Percentiles rank a stretch among this genome's conserved stretches.
Evolutionary conservation across 257 asterid species (phyloP).

Genomic region (Lycium ferocissimum): DNA sequence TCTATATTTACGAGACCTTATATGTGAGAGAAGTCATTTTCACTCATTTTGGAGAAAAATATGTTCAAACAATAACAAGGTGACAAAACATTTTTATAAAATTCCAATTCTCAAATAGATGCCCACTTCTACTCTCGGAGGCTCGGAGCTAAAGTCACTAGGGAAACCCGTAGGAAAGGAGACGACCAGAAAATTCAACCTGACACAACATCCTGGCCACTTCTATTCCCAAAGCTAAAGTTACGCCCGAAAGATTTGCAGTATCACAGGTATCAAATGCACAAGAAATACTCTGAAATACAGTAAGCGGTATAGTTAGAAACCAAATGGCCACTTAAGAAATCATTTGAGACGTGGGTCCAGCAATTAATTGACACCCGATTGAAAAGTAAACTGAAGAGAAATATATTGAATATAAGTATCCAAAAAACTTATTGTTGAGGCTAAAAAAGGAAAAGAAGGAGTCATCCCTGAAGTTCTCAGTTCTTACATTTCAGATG

Average conservation of each 20-base stretch:
- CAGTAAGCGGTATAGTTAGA: background rate
- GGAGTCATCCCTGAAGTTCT: background rate
- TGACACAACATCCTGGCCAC: background rate
- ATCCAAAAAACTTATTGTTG: background rate
- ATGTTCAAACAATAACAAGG: background rate
- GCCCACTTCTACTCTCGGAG: too few relatives aligned
- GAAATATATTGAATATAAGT: background rate
- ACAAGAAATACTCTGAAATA: background rate
- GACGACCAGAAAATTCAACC: too few relatives aligned
- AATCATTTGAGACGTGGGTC: background rate
- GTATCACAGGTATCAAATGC: background rate
- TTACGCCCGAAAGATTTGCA: background rate
- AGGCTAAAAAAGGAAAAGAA: background rate
- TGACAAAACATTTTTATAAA: background rate
- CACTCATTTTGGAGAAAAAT: background rate
- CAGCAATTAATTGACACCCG: background rate
- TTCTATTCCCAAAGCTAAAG: background rate
- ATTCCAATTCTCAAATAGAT: background rate
- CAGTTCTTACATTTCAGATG: background rate
- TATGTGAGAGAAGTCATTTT: background rate
- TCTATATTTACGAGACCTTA: conserved; percentile 36
- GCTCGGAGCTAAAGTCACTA: too few relatives aligned
- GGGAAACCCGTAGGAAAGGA: too few relatives aligned
- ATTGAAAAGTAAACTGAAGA: background rate
- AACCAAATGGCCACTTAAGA: background rate